Percentiles rank a stretch among this genome's conserved stretches.
Evolutionary conservation across 2,329 filamentous ascomycete genomes (phyloP).

Genomic region (Cadophora sp.): DNA sequence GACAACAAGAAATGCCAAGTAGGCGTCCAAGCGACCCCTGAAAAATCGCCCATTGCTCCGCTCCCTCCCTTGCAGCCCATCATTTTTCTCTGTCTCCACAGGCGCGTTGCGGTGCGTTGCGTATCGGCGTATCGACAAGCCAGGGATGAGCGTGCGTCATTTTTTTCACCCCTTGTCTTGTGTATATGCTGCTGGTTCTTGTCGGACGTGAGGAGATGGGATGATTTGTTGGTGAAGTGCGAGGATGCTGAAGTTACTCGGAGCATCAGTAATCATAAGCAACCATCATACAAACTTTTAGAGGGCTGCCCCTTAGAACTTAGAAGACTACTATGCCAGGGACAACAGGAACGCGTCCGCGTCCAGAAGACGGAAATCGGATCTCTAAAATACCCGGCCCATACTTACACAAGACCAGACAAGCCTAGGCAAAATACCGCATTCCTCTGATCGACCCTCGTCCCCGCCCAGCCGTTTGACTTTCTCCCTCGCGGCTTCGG

Average conservation of each 20-base stretch:
- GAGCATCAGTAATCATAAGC: no score
- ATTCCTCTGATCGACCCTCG: background rate
- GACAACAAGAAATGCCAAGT: background rate
- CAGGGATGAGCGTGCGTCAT: background rate
- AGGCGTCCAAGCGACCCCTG: background rate
- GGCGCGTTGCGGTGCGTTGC: background rate
- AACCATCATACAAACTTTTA: no score
- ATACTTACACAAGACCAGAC: background rate
- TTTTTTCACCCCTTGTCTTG: background rate
- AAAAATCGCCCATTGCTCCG: no score
- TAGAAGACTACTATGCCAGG: no score
- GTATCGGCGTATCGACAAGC: background rate
- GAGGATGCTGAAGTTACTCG: no score
- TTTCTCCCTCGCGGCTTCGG: background rate
- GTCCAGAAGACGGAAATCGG: constrained; percentile 1
- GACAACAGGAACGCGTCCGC: no score
- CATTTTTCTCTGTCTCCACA: background rate
- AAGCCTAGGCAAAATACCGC: background rate
- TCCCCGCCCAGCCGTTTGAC: background rate
- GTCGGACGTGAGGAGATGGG: background rate
- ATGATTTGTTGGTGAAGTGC: no score
- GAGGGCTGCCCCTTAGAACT: no score
- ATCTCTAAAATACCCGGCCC: background rate
- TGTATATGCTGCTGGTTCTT: background rate
- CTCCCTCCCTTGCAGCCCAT: background rate